phyloP scores from a whole-genome alignment of 2,329 filamentous ascomycete species.

The Tolypocladium pustulatum region DNA sequence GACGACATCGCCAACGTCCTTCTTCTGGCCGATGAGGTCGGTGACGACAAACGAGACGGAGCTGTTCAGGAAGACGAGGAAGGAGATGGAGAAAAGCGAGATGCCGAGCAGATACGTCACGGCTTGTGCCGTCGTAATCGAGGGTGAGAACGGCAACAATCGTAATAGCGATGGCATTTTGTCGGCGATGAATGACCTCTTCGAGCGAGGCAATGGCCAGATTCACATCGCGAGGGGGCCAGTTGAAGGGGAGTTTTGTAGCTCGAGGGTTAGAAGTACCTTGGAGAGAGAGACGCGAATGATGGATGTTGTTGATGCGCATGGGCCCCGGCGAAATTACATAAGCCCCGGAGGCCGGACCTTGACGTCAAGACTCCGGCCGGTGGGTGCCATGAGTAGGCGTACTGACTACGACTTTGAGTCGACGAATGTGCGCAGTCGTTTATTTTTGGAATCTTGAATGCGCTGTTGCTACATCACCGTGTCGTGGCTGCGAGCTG shows the following conservation, averaged over 20 bases:
- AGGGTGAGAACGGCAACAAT: slow-evolving; percentile 46
- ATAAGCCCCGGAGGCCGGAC: not conserved
- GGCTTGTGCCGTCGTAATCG: slow-evolving; percentile 52
- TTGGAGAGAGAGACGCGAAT: not conserved
- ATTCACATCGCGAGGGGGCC: slow-evolving; percentile 7
- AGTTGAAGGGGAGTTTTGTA: not conserved
- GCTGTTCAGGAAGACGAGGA: slow-evolving; percentile 83
- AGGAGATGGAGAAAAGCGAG: slow-evolving; percentile 78
- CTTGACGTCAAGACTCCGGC: not conserved
- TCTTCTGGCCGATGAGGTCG: slow-evolving; percentile 65
- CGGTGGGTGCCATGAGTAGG: not conserved
- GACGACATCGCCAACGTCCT: slow-evolving; percentile 67
- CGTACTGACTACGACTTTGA: not conserved
- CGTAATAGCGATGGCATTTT: slow-evolving; percentile 28
- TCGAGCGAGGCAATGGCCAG: slow-evolving; percentile 1
- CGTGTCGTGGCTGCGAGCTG: not conserved
- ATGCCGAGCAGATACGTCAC: slow-evolving; percentile 71
- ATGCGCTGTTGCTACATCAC: not conserved
- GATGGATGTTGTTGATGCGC: not conserved
- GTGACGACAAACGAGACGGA: slow-evolving; percentile 78
- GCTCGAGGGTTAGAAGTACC: not conserved
- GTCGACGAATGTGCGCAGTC: not conserved
- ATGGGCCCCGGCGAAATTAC: not conserved
- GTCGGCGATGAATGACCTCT: slow-evolving; percentile 1
- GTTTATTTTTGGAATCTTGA: not conserved